Evolutionary conservation across 2,329 filamentous ascomycete species (phyloP).

Genomic region (Chalaropsis thielavioides): DNA sequence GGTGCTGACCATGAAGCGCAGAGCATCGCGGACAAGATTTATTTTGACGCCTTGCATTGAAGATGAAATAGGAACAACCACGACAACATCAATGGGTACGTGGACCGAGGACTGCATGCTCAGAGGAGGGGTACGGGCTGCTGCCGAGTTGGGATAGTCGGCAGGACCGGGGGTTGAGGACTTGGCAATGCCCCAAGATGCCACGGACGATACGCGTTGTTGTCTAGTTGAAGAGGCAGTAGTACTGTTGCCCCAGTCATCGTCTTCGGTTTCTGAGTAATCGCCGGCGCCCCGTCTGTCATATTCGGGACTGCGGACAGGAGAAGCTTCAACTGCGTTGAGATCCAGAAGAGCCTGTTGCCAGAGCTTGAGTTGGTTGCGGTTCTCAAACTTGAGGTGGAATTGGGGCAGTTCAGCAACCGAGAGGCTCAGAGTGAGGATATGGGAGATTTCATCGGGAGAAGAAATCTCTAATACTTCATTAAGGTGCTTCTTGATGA

Average conservation of each 20-base stretch:
- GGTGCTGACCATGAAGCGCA: conserved; percentile 80
- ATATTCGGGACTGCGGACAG: conserved; percentile 56
- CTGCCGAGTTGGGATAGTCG: conserved; percentile 63
- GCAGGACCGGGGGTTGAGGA: conserved; percentile 81
- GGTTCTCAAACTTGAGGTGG: conserved; percentile 76
- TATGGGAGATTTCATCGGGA: conserved; percentile 50
- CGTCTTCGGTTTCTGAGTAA: conserved; percentile 71
- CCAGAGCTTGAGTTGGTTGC: conserved; percentile 78
- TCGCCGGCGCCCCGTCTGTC: conserved; percentile 46
- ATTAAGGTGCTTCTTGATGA: conserved; percentile 95
- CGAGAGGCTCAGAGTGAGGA: conserved; percentile 79
- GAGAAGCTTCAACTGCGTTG: conserved; percentile 52
- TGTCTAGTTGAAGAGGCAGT: conserved; percentile 37
- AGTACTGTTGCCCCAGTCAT: conserved; percentile 46
- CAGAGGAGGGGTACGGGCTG: conserved; percentile 31
- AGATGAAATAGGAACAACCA: conserved; percentile 91
- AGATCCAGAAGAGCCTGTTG: conserved; percentile 75
- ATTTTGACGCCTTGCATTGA: conserved; percentile 99
- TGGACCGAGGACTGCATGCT: conserved; percentile 46
- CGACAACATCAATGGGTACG: conserved; percentile 86
- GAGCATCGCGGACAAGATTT: conserved; percentile 75
- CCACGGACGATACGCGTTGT: conserved; percentile 66
- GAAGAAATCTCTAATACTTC: conserved; percentile 58
- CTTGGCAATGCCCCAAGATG: conserved; percentile 68
- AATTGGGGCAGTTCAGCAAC: conserved; percentile 88